Base-by-base conservation (phyloP, 768 basidiomycete genomes). In the Lepiota venenata region DNA sequence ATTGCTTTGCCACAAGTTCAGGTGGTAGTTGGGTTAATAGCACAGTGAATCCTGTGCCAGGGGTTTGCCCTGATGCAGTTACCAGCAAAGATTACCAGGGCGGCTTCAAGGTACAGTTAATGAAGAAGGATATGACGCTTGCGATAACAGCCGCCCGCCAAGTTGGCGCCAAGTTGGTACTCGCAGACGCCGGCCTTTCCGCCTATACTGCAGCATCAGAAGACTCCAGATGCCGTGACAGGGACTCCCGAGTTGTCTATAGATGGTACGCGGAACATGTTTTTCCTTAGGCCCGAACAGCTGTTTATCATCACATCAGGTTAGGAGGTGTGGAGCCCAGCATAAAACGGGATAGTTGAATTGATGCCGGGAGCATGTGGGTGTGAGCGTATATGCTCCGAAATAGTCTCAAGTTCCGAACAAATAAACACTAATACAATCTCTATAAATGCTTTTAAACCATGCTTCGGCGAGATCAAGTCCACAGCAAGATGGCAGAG, bases 51-150 rank as follows among this genome's bases (percentile, higher is more conserved):
- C 75, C 74, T 22, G 74, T 75, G 1, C 74, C 74, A 2, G 73
- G 75, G 2, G 73, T 76, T 7, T 74, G 74, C 56, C 73, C 74
- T 10, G 67, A 71, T 25, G 73, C 73, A 1, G 73, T 73, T 10
- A 74, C 74, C 16, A 75, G 73, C 51, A 69, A 64, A 45, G 67
- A 69, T 14, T 74, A 77, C 55, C 67, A 75, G 53, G 73, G 74
- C 15, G 74, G 74, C 14, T 76, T 77, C 55, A 74, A 75, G 64
- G 73, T 77, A 4, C 72, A 77, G 46, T 52, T 75, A 21, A 75
- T 77, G 74, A 75, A 74, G 60, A 77, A 77, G 61, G 74, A 76
- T 40, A 69, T 75, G 63, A 57, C 62, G 15, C 62, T 77, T 18
- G 75, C 75, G 1, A 65, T 71, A 2, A 65, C 68, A 15, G 73